These are phyloP conservation scores for Gyromitra esculenta DNA, from an alignment of 2,329 filamentous ascomycete genomes.

Conservation along the genomic window DNA sequence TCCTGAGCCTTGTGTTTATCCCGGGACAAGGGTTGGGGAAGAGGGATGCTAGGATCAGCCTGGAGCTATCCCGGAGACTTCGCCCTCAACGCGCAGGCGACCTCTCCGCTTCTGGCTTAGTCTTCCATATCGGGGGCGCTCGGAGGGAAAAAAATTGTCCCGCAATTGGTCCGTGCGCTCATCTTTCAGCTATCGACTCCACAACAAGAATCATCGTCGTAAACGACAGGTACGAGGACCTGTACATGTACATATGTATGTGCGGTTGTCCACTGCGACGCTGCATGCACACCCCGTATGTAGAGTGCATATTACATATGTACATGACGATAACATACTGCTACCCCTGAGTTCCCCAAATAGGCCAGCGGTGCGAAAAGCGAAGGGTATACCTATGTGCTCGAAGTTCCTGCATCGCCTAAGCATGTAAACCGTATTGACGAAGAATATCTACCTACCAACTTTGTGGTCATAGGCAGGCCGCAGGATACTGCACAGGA, in stretches of 20 bases:
- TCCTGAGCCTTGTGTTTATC: slow-evolving; percentile 31
- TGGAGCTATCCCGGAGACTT: slow-evolving; percentile 8
- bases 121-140: slow-evolving; percentile 33
- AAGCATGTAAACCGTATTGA: slow-evolving; percentile 30
- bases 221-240: slow-evolving; percentile 27
- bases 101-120: slow-evolving; percentile 19
- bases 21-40: slow-evolving; percentile 41
- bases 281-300: slow-evolving; percentile 47
- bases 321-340: slow-evolving; percentile 48
- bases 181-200: slow-evolving; percentile 33
- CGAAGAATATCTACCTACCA: slow-evolving; percentile 29
- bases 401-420: slow-evolving; percentile 34
- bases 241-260: neutral
- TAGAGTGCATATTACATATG: slow-evolving; percentile 10
- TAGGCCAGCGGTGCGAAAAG: slow-evolving; percentile 28
- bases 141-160: slow-evolving; percentile 48
- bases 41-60: slow-evolving; percentile 25
- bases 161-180: slow-evolving; percentile 42
- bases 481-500: slow-evolving; percentile 42
- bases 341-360: slow-evolving; percentile 47
- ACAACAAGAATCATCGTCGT: slow-evolving; percentile 38
- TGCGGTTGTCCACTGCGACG: slow-evolving; percentile 16
- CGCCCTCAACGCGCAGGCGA: slow-evolving; percentile 9
- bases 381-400: slow-evolving; percentile 13
- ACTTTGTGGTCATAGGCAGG: slow-evolving; percentile 32